Percentiles rank a stretch among this genome's conserved stretches.
phyloP scores from a whole-genome alignment of 371 early-diverging fungal genomes.

The Rhizopus delemar region DNA sequence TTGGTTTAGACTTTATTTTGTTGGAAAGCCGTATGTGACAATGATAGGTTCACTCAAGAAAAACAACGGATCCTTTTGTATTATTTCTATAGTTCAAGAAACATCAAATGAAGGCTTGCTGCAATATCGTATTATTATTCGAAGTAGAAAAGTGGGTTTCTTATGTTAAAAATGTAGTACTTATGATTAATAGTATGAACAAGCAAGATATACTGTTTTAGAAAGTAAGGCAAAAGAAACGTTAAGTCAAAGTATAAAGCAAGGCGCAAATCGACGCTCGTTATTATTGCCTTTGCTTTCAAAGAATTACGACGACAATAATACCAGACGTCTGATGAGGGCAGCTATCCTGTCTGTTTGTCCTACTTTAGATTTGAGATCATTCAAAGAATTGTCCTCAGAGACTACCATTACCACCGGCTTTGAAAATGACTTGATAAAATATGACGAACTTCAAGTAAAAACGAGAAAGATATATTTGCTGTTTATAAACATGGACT shows the following conservation, averaged over 20 bases:
- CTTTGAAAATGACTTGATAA: conserved; percentile 60
- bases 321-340: conserved; percentile 20
- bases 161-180: not conserved
- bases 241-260: too few species aligned
- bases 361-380: conserved; percentile 36
- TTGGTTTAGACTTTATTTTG: conserved; percentile 52
- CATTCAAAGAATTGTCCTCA: conserved; percentile 44
- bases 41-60: conserved; percentile 23
- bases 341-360: conserved; percentile 37
- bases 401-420: conserved; percentile 47
- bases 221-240: not conserved
- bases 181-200: not conserved
- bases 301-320: conserved; percentile 5
- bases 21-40: conserved; percentile 47
- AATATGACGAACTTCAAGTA: conserved; percentile 52
- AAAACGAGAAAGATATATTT: conserved; percentile 28
- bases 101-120: not conserved
- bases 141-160: conserved; percentile 33
- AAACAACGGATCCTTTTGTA: conserved; percentile 2
- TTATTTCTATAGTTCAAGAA: conserved; percentile 38
- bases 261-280: conserved; percentile 2
- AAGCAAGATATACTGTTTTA: not conserved
- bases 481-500: conserved; percentile 5
- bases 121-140: conserved; percentile 40
- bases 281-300: conserved; percentile 18